Evolutionary conservation across 139 green algal genomes (phyloP), one percentile per base, ranked within the genome.

Genomic region (Chlamydomonas schloesseri): DNA sequence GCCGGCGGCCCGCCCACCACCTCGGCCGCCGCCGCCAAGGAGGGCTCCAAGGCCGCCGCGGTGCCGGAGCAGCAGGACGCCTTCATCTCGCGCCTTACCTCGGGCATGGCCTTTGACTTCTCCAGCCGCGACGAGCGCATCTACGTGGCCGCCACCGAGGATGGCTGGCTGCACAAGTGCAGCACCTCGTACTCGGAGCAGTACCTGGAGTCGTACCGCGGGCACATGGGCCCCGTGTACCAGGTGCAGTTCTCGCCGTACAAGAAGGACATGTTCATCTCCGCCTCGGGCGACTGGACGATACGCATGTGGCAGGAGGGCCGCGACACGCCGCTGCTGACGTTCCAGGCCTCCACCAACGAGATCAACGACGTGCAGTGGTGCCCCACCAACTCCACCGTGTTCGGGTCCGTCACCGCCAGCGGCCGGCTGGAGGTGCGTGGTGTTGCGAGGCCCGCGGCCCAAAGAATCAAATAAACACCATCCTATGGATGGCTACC

Each of bases 101-200:
- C 91, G 24, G 96, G 95, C 71, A 97, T 97, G 89, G 94, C 91
- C 20, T 96, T 98, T 73, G 96, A 96, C 86, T 98, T 98, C 87
- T 94, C 82, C 42, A 53, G 72, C 0, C 73, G 76, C 0, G 95
- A 98, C 86, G 77, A 90, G 53, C 95, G 92, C 47, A 94, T 95
- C 33, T 97, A 97, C 88, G 86, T 91, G 28, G 88, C 92, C 72
- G 95, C 93, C 68, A 98, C 96, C 1, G 96, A 98, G 88, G 96
- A 98, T 28, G 96, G 96, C 9, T 89, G 81, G 70, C 94, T 98
- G 73, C 95, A 98, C 90, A 94, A 93, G 72, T 98, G 96, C 94
- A 95, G 88, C 74, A 96, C 89, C 15, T 93, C 82, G 15, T 98
- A 98, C 91, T 93, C 73, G 31, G 95, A 98, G 88, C 96, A 98